Conservation (phyloP, 805 yeast genomes). For the Candida gorgasii region DNA sequence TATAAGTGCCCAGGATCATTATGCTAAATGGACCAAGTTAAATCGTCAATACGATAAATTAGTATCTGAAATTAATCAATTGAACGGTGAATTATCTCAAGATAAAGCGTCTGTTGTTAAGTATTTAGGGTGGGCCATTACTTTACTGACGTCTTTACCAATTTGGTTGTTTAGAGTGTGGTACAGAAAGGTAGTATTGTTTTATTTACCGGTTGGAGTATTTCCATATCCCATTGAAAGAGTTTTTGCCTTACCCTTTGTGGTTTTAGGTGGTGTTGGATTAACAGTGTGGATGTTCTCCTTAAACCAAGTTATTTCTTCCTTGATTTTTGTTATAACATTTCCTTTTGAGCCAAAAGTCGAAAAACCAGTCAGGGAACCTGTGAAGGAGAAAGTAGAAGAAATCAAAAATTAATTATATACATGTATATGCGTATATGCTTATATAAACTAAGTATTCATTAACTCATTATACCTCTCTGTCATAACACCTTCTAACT, state of each 20-base stretch:
- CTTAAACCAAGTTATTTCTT: slow-evolving; percentile 30
- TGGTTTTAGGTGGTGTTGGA: slow-evolving; percentile 63
- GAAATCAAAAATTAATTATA: not conserved
- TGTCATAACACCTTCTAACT: slow-evolving; percentile 19
- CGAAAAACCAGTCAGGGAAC: slow-evolving; percentile 14
- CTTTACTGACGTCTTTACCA: slow-evolving; percentile 46
- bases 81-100: slow-evolving; percentile 39
- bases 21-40: slow-evolving; percentile 93
- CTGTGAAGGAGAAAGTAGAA: slow-evolving; percentile 12
- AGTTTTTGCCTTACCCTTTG: slow-evolving; percentile 62
- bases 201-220: slow-evolving; percentile 57
- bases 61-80: slow-evolving; percentile 47
- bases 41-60: slow-evolving; percentile 69
- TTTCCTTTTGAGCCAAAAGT: slow-evolving; percentile 22
- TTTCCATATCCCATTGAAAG: slow-evolving; percentile 59
- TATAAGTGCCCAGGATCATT: slow-evolving; percentile 87
- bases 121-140: slow-evolving; percentile 33
- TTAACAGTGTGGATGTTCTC: slow-evolving; percentile 57
- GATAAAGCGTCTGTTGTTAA: slow-evolving; percentile 36
- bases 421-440: not conserved
- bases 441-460: not conserved
- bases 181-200: slow-evolving; percentile 55
- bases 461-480: slow-evolving; percentile 12
- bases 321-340: slow-evolving; percentile 20
- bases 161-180: slow-evolving; percentile 50